phyloP scores from a whole-genome alignment of 371 early-diverging fungal genomes.

The Apophysomyces elegans region DNA sequence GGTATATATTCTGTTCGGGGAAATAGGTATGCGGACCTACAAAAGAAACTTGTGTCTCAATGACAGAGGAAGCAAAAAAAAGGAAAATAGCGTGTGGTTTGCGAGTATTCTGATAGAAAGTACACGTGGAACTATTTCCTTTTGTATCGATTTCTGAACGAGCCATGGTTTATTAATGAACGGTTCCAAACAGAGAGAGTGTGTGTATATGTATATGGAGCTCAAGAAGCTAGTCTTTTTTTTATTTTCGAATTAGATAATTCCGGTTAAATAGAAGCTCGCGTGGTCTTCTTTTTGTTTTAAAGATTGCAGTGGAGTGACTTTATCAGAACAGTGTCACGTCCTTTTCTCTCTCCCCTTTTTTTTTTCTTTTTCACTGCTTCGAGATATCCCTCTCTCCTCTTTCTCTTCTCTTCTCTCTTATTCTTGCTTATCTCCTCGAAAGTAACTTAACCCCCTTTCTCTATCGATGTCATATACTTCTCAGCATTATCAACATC shows the following conservation, averaged over 20 bases:
- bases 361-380: not conserved
- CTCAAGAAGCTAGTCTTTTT: not conserved
- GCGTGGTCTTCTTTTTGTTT: slow-evolving; percentile 5
- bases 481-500: not conserved
- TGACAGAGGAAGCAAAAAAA: slow-evolving; percentile 8
- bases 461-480: slow-evolving; percentile 1
- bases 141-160: slow-evolving; percentile 5
- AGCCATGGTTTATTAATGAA: slow-evolving; percentile 10
- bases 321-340: slow-evolving; percentile 10
- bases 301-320: slow-evolving; percentile 4
- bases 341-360: not conserved
- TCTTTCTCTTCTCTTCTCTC: not conserved
- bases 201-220: not conserved
- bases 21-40: not conserved
- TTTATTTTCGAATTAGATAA: not conserved
- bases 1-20: not conserved
- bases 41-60: not conserved
- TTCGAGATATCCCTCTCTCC: not conserved
- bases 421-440: not conserved
- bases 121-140: slow-evolving; percentile 5
- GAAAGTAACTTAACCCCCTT: no score
- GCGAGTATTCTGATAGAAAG: not conserved
- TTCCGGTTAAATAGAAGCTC: slow-evolving; percentile 8
- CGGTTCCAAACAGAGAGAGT: not conserved
- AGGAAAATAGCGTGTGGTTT: slow-evolving; percentile 8